Base-by-base conservation (phyloP, 2,329 filamentous ascomycete species). In the Paecilomyces sp. region DNA sequence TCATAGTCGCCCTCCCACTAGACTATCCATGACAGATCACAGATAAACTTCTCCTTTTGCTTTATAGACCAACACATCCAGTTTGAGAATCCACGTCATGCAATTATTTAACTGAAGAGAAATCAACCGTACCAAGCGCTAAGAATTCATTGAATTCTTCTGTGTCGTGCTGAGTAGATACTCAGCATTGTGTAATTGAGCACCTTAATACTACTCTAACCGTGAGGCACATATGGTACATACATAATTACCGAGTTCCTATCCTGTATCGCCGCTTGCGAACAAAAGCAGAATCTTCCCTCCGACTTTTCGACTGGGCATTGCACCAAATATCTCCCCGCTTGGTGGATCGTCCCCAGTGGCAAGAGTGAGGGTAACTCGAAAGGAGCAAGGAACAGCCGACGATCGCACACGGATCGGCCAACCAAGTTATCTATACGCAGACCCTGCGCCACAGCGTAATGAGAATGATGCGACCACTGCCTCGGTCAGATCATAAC, bases 1-100 rank as follows among this genome's bases (percentile, higher is more conserved):
- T 74, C 58, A 66, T 70, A 69, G 71, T 66, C 66, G 63, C 63
- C 66, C 74, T 76, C 61, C 74, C 74, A 73, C 73, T 74, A 61
- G 70, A 67, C 68, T 76, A 76, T 76, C 74, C 74, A 60, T 74
- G 62, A 76, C 73, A 76, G 74, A 76, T 76, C 67, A 9, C 33
- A 15, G 25, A 52, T n/a, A 18, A 0, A 8, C 15, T 22, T 1
- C 3, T 1, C 13, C 9, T n/a, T 31, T 3, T 13, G 36, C n/a
- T 31, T 57, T 50, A 54, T 53, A 6, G 28, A 15, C n/a, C 28
- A 47, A 1, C 18, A 1, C 11, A 12, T 12, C 1, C 12, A 41
- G 1, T 13, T 1, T 6, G 1, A 41, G 15, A n/a, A n/a, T n/a
- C 34, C 36, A 11, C 22, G 22, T 22, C 22, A 33, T 12, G 31